A percentile compares a stretch with the other conserved stretches of the same genome.
Conservation (phyloP, 2,329 filamentous ascomycete genomes). For the Beauveria medogensis region DNA sequence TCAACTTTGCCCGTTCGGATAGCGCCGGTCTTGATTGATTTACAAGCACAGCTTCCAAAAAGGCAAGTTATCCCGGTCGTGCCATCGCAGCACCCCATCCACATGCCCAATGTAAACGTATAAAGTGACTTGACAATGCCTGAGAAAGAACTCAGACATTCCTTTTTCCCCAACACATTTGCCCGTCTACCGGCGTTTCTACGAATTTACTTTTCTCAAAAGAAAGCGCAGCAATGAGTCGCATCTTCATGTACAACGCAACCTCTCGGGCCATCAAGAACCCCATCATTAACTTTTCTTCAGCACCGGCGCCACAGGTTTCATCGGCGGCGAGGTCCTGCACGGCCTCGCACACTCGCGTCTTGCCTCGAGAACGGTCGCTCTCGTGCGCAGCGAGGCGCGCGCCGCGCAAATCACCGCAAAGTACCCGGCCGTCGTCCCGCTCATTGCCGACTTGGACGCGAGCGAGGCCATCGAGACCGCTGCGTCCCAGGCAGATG, state of each 20-base stretch:
- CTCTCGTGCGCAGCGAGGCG: conserved; percentile 14
- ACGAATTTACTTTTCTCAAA: neutral
- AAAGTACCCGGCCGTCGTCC: conserved; percentile 3
- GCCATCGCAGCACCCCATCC: neutral
- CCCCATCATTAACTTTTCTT: neutral
- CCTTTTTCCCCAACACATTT: neutral
- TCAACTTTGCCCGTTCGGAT: neutral
- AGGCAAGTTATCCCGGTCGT: neutral
- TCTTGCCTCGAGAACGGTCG: conserved; percentile 13
- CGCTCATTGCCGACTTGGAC: conserved; percentile 35
- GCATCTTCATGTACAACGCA: neutral
- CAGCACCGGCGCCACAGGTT: conserved; percentile 17
- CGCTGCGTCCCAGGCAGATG: conserved; percentile 36
- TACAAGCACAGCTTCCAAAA: neutral
- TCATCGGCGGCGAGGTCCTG: conserved; percentile 17
- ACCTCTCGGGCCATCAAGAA: neutral
- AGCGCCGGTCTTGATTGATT: neutral
- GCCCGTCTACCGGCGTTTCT: no score
- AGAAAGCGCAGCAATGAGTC: neutral
- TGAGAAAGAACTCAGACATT: neutral
- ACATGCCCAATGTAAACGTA: neutral
- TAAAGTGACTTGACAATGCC: neutral
- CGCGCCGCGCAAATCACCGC: conserved; percentile 12
- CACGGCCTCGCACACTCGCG: conserved; percentile 11
- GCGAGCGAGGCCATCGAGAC: conserved; percentile 33